Conservation (phyloP, 2,329 filamentous ascomycete genomes). For the Sporothrix globosa region DNA sequence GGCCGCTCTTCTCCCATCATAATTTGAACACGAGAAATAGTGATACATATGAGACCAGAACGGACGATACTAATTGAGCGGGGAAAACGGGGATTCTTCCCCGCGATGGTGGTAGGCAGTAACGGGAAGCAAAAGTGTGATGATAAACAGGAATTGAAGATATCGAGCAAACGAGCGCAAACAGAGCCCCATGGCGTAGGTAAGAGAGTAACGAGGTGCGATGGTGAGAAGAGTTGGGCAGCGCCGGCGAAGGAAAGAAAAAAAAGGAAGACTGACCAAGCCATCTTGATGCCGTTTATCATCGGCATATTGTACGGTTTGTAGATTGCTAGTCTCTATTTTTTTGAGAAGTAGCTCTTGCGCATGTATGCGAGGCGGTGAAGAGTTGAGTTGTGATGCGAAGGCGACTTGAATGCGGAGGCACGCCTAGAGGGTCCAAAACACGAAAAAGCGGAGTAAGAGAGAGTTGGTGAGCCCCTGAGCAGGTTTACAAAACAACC, state of each 20-base stretch:
- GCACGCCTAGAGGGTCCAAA: constrained; percentile 4
- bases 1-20: background rate
- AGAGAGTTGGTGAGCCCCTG: constrained; percentile 6
- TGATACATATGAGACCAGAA: no score
- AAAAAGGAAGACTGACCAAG: constrained; percentile 60
- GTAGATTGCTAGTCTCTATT: background rate
- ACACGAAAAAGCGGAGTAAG: background rate
- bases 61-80: background rate
- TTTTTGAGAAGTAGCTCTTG: background rate
- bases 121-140: background rate
- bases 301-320: constrained; percentile 59
- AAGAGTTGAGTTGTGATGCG: constrained; percentile 1
- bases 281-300: constrained; percentile 72
- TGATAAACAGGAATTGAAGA: background rate
- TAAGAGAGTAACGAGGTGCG: constrained; percentile 11
- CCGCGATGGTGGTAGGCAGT: background rate
- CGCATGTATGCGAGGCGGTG: background rate
- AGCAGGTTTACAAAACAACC: constrained; percentile 26
- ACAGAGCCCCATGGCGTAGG: background rate
- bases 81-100: background rate
- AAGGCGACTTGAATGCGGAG: background rate
- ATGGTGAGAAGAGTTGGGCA: background rate
- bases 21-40: background rate
- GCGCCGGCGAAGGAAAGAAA: constrained; percentile 29
- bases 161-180: constrained; percentile 8